Base-by-base conservation (phyloP, 2,329 filamentous ascomycete genomes). In the Huntiella abstrusa region DNA sequence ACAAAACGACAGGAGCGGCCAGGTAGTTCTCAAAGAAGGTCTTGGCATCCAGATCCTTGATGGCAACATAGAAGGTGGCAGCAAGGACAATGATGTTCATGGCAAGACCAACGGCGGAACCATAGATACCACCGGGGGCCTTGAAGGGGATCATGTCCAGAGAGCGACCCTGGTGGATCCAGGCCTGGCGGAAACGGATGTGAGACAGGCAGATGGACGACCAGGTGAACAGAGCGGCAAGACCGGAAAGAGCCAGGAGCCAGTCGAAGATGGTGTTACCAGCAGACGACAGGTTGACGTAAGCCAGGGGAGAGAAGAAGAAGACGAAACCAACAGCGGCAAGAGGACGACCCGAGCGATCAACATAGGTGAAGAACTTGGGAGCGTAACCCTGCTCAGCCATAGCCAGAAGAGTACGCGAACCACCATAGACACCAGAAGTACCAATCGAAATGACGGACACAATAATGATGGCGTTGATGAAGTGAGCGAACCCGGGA, bases 111-210 rank as follows among this genome's bases (percentile, higher is more conserved):
- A 80, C 35, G 58, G 65, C 81, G 0, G 75, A 80, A 15, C 79
- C 79, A 2, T 58, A 62, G 5, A 80, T 64, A 47, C 79, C 79
- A 41, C 71, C 67, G 42, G 68, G 61, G 13, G 75, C 73, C 35
- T 61, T 60, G 64, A 77, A 83, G 1, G 77, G 73, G 3, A 83
- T 69, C 55, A 78, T 74, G n/a, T 79, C 73, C 3, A 78, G 57
- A 2, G 64, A 67, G 54, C 71, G 73, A 17, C 75, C 75, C 47
- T 77, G 67, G 12, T 60, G 55, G 16, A 57, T 58, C 76, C 76
- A 80, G 0, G 74, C 77, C 4, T 55, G 52, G 34, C 77, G 74
- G 68, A 79, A 80, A n/a, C 76, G 75, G 53, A 80, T 77, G 54
- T 80, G 76, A 1, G 72, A 69, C 13, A 76, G 57, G 56, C 74